phyloP scores from a whole-genome alignment of 305 asterid genomes.

The Fraxinus sp. region DNA sequence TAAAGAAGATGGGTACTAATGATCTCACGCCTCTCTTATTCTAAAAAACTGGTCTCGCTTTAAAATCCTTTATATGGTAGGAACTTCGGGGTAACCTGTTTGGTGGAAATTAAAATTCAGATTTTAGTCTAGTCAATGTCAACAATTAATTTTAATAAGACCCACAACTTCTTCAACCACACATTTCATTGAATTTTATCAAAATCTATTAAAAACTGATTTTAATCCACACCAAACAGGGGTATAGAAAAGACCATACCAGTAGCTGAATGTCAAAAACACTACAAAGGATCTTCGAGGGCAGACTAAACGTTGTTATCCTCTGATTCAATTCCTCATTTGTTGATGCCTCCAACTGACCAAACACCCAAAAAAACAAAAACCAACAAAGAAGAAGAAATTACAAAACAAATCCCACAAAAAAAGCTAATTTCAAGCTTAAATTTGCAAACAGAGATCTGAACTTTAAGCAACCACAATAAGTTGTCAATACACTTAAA shows the following conservation, averaged over 20 bases:
- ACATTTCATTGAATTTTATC: neutral
- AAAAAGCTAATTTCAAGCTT: slow-evolving; percentile 10
- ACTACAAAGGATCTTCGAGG: slow-evolving; percentile 75
- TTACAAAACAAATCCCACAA: slow-evolving; percentile 14
- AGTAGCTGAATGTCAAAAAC: slow-evolving; percentile 55
- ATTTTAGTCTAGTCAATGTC: neutral
- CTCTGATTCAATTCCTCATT: slow-evolving; percentile 73
- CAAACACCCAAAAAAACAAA: neutral
- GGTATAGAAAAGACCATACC: slow-evolving; percentile 40
- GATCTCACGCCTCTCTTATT: neutral
- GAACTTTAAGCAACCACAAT: slow-evolving; percentile 7
- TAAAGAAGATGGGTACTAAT: neutral
- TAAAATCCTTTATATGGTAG: neutral
- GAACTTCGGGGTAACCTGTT: neutral
- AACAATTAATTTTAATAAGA: no score
- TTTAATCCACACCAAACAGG: neutral
- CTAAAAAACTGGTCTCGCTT: neutral
- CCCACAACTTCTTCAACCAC: neutral
- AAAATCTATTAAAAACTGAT: neutral
- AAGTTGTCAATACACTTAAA: neutral
- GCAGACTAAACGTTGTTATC: slow-evolving; percentile 62
- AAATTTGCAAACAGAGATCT: slow-evolving; percentile 30
- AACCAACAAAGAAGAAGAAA: slow-evolving; percentile 14
- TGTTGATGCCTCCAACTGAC: slow-evolving; percentile 80
- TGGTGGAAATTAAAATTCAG: neutral